A percentile compares a stretch with the other conserved stretches of the same genome.
Evolutionary conservation across 495 filamentous ascomycete genomes (phyloP).

Genomic region (Hypomontagnella submonticulosa): DNA sequence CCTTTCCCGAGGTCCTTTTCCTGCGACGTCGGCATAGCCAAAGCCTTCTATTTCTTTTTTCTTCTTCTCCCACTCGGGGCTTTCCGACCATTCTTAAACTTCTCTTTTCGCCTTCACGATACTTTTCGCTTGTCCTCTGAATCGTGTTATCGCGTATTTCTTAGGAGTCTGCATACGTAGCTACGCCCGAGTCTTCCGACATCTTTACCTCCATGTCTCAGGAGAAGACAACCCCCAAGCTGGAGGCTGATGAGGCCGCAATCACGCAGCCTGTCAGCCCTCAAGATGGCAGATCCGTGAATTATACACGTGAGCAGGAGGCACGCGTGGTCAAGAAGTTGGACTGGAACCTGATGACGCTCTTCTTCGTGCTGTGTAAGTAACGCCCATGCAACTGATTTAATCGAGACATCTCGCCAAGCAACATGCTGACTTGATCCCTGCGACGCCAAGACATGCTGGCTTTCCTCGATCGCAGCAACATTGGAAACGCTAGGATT

Average conservation of each 20-base stretch:
- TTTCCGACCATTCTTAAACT: constrained; percentile 3
- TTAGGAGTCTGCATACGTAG: constrained; percentile 32
- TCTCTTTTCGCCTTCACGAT: constrained; percentile 1
- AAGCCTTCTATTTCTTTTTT: background rate
- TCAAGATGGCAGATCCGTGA: constrained; percentile 9
- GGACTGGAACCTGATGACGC: constrained; percentile 49
- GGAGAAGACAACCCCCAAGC: constrained; percentile 24
- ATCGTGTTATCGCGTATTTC: constrained; percentile 15
- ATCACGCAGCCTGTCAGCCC: constrained; percentile 3
- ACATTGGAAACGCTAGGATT: constrained; percentile 59
- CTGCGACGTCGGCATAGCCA: constrained; percentile 11
- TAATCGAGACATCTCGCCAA: constrained; percentile 1
- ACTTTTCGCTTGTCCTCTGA: background rate
- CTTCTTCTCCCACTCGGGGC: background rate
- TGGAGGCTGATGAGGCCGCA: constrained; percentile 33
- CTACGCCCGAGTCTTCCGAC: constrained; percentile 10
- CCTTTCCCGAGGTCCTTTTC: constrained; percentile 2
- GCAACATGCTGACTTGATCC: constrained; percentile 27
- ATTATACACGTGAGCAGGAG: constrained; percentile 30
- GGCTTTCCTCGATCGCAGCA: constrained; percentile 52
- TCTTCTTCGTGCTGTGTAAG: constrained; percentile 51
- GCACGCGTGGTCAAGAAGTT: constrained; percentile 45
- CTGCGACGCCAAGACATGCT: constrained; percentile 44
- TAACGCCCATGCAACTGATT: background rate
- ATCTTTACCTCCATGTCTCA: constrained; percentile 29